Evolutionary conservation across 1,284 basidiomycete genomes (phyloP), one percentile per base, ranked within the genome.

Genomic region (Boletellus dicymbophilus): DNA sequence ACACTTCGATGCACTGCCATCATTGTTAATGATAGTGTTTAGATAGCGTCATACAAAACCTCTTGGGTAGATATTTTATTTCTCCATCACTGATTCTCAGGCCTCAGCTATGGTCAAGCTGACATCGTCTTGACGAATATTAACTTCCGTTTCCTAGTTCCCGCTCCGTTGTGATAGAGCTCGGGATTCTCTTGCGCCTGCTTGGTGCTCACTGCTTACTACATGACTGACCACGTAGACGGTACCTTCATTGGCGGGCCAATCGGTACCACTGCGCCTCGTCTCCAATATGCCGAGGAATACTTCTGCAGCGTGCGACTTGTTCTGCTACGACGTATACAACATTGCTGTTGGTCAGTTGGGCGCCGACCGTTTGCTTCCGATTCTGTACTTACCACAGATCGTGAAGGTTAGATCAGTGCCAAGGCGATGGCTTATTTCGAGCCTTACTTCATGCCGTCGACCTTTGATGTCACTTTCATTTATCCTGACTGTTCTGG

Each of bases 281-380:
- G 16, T 58, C 30, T 53, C 61, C 20, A 49, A 66, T 47, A 22
- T 59, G 25, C 54, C 60, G 28, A 51, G 56, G 46, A 65, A 65
- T 44, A 62, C 62, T 2, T 4, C 41, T 36, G 60, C 57, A 1
- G 60, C 34, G 6, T 64, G 58, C 20, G 50, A 52, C 18, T 39
- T 63, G 25, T 60, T 66, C 51, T 48, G 49, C 44, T 38, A 48
- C 12, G 33, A 43, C 9, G 27, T n/a, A 10, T 55, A 52, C 46
- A 70, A 70, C 31, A 34, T 12, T 15, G 58, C 23, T 34, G 30
- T 11, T 40, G 48, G 15, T 48, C 10, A 7, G 4, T 20, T 60
- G 58, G 55, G 55, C 57, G 53, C 6, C 2, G 2, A 9, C 26
- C 34, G 8, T 4, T 26, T 8, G 23, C 9, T n/a, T 52, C 54